Base-by-base conservation (phyloP, 2,329 filamentous ascomycete genomes). In the Phialophora chinensis region DNA sequence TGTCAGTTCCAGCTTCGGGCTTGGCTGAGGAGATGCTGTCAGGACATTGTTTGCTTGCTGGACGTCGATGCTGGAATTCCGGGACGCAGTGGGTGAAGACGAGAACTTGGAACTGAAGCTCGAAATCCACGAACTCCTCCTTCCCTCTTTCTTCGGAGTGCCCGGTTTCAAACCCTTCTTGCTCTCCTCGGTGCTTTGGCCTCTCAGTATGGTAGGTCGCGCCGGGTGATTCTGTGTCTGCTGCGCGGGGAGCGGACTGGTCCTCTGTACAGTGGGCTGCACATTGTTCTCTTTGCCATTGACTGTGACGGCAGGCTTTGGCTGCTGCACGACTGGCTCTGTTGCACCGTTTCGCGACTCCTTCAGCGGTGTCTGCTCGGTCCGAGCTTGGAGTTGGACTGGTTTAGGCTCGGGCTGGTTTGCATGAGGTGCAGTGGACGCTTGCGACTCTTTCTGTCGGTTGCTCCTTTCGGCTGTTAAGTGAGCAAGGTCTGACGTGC, bases 51-150 rank as follows among this genome's bases (percentile, higher is more conserved):
- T 65, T 33, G 54, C 49, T 23, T 62, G 50, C 35, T 59, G 29
- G 50, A 25, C 52, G 23, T 62, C 60, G 60, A 73, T 76, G 69
- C 69, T 76, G 69, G 38, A 65, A 62, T 25, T 61, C 6, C 64
- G 66, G 2, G 63, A 60, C 27, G 74, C 70, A 73, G 84, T 77
- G 75, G 77, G 20, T 82, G 81, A 31, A 55, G 87, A 88, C 2
- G 91, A 93, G 80, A 98, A 97, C 77, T 96, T 97, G 71, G 92
- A 94, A 70, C 92, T 96, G 72, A 98, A 88, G 75, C 88, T 97
- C 64, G 91, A 92, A 74, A 98, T 93, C 95, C 95, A 99, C 14
- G 93, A 97, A 69, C 88, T 89, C 63, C 87, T 81, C 70, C 92
- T 86, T 61, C 87, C 83, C 54, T 72, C 69, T 38, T 71, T 71